Evolutionary conservation across 257 asterid genomes (phyloP).

Genomic region (Solanum arcanum): DNA sequence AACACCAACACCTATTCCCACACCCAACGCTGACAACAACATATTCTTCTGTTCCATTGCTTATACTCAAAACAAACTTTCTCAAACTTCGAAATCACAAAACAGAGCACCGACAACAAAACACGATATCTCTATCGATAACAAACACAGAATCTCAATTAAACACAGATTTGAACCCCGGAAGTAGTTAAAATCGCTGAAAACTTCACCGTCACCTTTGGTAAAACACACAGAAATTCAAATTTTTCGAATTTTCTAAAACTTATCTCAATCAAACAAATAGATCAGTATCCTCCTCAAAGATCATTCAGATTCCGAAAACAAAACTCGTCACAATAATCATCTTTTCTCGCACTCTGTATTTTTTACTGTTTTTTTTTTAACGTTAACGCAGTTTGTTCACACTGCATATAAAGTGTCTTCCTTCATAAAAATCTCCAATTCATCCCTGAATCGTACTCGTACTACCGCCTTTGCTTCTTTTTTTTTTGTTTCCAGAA

Average conservation of each 20-base stretch:
- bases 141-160: neutral
- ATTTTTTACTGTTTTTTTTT: neutral
- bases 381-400: neutral
- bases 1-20: slow-evolving; percentile 71
- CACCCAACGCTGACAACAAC: slow-evolving; percentile 66
- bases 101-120: neutral
- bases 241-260: neutral
- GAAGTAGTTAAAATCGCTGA: neutral
- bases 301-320: neutral
- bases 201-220: neutral
- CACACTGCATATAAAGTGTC: neutral
- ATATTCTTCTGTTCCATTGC: slow-evolving; percentile 62
- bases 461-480: neutral
- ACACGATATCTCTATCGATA: neutral
- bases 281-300: neutral
- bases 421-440: neutral
- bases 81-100: neutral
- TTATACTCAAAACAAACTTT: neutral
- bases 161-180: neutral
- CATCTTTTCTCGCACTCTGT: neutral
- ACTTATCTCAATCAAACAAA: neutral
- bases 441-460: neutral
- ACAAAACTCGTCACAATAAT: neutral
- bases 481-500: neutral
- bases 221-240: neutral